A percentile compares a stretch with the other conserved stretches of the same genome.
Conservation (phyloP, 768 basidiomycete species). For the Podaxis carcinomalis region DNA sequence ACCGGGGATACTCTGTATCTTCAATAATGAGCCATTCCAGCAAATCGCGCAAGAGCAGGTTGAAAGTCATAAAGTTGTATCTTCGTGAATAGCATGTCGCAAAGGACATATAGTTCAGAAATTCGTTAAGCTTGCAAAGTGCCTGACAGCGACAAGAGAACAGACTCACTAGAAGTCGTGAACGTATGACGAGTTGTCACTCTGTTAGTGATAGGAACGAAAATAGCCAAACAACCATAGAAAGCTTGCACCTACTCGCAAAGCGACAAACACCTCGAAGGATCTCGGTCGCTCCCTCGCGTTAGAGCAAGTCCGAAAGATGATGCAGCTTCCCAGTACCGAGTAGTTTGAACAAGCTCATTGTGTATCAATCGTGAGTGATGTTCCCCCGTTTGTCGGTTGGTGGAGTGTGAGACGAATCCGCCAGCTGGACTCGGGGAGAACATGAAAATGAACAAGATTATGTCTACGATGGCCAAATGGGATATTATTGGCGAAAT, state of each 20-base stretch:
- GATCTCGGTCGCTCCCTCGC: conserved; percentile 81
- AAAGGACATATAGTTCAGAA: conserved; percentile 83
- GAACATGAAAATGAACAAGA: conserved; percentile 74
- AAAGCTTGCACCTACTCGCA: conserved; percentile 72
- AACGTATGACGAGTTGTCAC: conserved; percentile 89
- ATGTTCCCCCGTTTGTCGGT: conserved; percentile 63
- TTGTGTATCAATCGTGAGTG: conserved; percentile 89
- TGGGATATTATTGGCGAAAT: conserved; percentile 22
- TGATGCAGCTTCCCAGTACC: conserved; percentile 95
- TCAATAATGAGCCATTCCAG: conserved; percentile 83
- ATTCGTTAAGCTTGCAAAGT: conserved; percentile 67
- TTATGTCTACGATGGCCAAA: conserved; percentile 92
- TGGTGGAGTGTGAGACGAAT: conserved; percentile 7
- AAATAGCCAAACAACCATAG: conserved; percentile 5
- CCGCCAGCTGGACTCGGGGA: conserved; percentile 41
- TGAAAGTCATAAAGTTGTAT: conserved; percentile 92
- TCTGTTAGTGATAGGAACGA: conserved; percentile 34
- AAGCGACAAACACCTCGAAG: conserved; percentile 89
- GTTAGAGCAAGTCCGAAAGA: conserved; percentile 82
- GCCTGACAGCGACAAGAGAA: conserved; percentile 84
- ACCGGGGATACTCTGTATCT: conserved; percentile 76
- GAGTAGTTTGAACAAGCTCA: conserved; percentile 82
- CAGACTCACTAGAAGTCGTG: conserved; percentile 81
- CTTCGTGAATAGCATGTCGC: conserved; percentile 96
- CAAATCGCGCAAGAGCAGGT: conserved; percentile 73